Base-by-base conservation (phyloP, 805 yeast genomes). In the Ogataea saltuana region DNA sequence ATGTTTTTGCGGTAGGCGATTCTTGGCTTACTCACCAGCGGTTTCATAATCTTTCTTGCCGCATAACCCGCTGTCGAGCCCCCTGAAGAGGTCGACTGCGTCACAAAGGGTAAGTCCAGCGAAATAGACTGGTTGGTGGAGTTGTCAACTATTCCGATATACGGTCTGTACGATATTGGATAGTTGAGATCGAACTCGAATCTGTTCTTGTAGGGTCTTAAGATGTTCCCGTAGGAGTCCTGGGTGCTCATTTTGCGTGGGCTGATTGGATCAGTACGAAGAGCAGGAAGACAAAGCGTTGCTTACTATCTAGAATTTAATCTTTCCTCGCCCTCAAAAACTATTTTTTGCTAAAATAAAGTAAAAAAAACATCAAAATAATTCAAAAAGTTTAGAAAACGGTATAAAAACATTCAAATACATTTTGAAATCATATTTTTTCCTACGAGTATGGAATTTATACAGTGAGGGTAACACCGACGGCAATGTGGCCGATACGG, bases 101-200 rank as follows among this genome's bases (percentile, higher is more conserved):
- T 39, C 10, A 61, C 51, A 28, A 57, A 55, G 12, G 69, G 68
- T 6, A 65, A 49, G 7, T 61, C 54, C 42, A 54, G 36, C 8
- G 70, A 66, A 10, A 67, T 64, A 5, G 65, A 50, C 41, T 63
- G 63, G 22, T 64, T 61, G 6, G 67, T 58, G 3, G 50, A 42
- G 45, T 64, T 61, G 44, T 67, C 68, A 7, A 67, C 50, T 11
- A 67, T 65, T 7, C 71, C 71, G 18, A 63, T 55, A 21, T 49
- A 47, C 1, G 66, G 64, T 33, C 51, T 59, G 40, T 63, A 67
- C 8, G 68, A 51, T 15, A 66, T 55, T 4, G 67, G 67, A 39
- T 67, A 67, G 33, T 61, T 59, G 19, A 54, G 47, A 33, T 65
- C 64, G 44, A 67, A 67, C 42, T 63, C 68, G 2, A 47, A 39